Percentiles rank a stretch among this genome's conserved stretches.
These are phyloP conservation scores for Gardenia jasminoides DNA, from an alignment of 257 asterid genomes.

Conservation along the genomic window DNA sequence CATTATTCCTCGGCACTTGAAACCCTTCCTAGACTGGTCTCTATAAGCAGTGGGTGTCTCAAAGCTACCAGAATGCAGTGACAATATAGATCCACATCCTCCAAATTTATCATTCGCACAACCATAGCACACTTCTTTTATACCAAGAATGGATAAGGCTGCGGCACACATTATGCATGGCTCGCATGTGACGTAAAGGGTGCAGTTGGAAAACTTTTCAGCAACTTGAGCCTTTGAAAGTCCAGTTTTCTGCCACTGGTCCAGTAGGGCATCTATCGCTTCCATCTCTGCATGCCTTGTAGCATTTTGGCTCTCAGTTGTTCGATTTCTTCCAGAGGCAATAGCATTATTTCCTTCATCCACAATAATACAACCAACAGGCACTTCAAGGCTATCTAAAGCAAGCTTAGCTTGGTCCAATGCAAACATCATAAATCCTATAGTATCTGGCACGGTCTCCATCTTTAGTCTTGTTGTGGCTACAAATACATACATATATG, in stretches of 20 bases:
- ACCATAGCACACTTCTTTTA: conserved; percentile 71
- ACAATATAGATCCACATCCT: conserved; percentile 89
- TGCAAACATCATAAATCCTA: conserved; percentile 71
- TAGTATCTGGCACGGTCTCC: conserved; percentile 26
- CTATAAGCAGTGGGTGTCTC: background rate
- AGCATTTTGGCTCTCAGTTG: conserved; percentile 79
- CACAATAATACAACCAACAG: conserved; percentile 78
- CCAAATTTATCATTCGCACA: conserved; percentile 95
- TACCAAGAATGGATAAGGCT: conserved; percentile 72
- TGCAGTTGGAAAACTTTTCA: conserved; percentile 59
- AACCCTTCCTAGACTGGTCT: conserved; percentile 44
- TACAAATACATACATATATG: background rate
- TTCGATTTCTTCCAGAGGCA: conserved; percentile 76
- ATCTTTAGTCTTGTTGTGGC: conserved; percentile 3
- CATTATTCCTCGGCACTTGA: conserved; percentile 79
- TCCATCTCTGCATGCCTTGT: conserved; percentile 97
- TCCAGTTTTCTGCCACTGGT: conserved; percentile 62
- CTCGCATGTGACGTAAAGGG: conserved; percentile 86
- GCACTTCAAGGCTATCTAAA: conserved; percentile 74
- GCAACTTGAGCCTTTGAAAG: conserved; percentile 54
- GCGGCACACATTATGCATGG: conserved; percentile 98
- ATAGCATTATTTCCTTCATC: conserved; percentile 55
- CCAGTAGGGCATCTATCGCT: conserved; percentile 83
- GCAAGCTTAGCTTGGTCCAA: conserved; percentile 78
- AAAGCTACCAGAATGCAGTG: conserved; percentile 42